A percentile compares a stretch with the other conserved stretches of the same genome.
phyloP scores from a whole-genome alignment of 192 early-diverging fungal genomes.

The Coemansia sp. region DNA sequence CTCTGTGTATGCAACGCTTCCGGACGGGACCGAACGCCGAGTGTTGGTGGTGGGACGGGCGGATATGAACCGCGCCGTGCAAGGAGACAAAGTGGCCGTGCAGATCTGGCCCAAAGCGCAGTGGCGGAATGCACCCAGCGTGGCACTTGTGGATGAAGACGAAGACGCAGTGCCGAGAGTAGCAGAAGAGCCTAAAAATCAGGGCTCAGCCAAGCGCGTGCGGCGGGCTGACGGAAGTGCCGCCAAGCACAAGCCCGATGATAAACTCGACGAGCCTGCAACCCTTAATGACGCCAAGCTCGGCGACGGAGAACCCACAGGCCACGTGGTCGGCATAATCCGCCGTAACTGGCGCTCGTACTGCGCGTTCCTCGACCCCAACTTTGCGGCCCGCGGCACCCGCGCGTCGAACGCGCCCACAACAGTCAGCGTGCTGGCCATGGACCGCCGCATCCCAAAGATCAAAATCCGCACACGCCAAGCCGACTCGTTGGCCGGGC shows the following conservation, averaged over 20 bases:
- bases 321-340: slow-evolving; percentile 88
- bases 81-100: slow-evolving; percentile 90
- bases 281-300: slow-evolving; percentile 18
- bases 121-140: slow-evolving; percentile 77
- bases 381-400: slow-evolving; percentile 60
- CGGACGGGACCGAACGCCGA: slow-evolving; percentile 69
- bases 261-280: slow-evolving; percentile 22
- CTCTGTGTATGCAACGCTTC: slow-evolving; percentile 68
- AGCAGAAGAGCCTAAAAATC: background rate
- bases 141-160: slow-evolving; percentile 71
- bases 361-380: slow-evolving; percentile 86
- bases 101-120: slow-evolving; percentile 79
- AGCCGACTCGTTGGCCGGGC: slow-evolving; percentile 69
- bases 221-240: slow-evolving; percentile 15
- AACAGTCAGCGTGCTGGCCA: slow-evolving; percentile 76
- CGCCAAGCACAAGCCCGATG: background rate
- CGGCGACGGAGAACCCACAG: slow-evolving; percentile 69
- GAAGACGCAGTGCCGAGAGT: slow-evolving; percentile 57
- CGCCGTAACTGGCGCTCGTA: slow-evolving; percentile 92
- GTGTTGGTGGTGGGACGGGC: slow-evolving; percentile 81
- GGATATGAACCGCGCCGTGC: slow-evolving; percentile 86
- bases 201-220: slow-evolving; percentile 24
- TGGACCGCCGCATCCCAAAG: slow-evolving; percentile 93
- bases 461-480: slow-evolving; percentile 92
- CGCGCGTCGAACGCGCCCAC: slow-evolving; percentile 56